Conservation (phyloP, 2,329 filamentous ascomycete species). For the Trichoderma sp. region DNA sequence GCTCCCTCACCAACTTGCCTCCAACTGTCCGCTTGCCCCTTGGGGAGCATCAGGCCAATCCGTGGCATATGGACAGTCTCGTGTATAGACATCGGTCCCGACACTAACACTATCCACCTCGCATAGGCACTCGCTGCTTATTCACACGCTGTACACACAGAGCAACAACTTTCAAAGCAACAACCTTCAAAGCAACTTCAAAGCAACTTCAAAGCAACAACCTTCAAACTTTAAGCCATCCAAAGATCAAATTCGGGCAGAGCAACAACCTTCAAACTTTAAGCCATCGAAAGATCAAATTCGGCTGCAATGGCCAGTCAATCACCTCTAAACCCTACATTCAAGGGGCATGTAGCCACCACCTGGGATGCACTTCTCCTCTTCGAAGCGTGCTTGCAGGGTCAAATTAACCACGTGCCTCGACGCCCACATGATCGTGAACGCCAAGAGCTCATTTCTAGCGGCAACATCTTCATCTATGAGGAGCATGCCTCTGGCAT, state of each 20-base stretch:
- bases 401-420: conserved; percentile 70
- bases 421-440: conserved; percentile 85
- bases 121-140: background rate
- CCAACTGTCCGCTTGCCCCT: background rate
- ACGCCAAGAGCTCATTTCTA: conserved; percentile 71
- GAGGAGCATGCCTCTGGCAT: conserved; percentile 88
- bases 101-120: background rate
- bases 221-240: too few relatives aligned
- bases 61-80: background rate
- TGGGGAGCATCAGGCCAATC: background rate
- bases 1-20: background rate
- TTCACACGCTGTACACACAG: background rate
- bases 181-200: background rate
- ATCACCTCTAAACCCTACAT: conserved; percentile 57
- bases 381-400: conserved; percentile 74
- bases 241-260: too few relatives aligned
- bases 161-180: background rate
- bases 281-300: background rate
- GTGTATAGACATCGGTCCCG: background rate
- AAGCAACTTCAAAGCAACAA: background rate
- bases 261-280: too few relatives aligned
- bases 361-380: conserved; percentile 75
- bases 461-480: conserved; percentile 87
- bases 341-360: conserved; percentile 62
- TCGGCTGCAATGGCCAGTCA: conserved; percentile 28